Evolutionary conservation across 345 rosid genomes (phyloP), one percentile per base, ranked within the genome.

Genomic region (Hypericum androsaemum): DNA sequence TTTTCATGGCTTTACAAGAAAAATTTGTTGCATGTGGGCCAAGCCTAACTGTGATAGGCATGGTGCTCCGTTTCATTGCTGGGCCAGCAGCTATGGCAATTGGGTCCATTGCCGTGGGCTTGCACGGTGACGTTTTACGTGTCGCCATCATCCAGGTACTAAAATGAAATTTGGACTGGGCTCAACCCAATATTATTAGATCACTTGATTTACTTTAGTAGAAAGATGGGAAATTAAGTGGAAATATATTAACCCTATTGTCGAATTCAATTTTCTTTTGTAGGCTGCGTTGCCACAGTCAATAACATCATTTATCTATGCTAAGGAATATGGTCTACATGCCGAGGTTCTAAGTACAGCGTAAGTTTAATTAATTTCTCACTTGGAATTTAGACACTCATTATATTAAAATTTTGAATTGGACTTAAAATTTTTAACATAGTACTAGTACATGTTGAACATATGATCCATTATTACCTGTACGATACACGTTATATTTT

Each of bases 221-320:
- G 32, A 22, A 22, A 22, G 1, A n/a, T n/a, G n/a, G 32, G 4
- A 22, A 22, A 22, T 1, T 22, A 22, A 22, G 4, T 22, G 32
- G 32, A 61, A 32, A 36, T 12, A 13, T 7, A 7, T 49, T 37
- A 16, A 10, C 15, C 41, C 3, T 43, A 6, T 15, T 10, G 0
- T 7, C 7, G 14, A 1, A 43, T 43, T 6, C 47, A 43, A 10
- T 10, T n/a, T 6, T 22, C 12, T 43, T 45, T 54, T 64, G 39
- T 74, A 81, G 95, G 95, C 87, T 41, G 95, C 95, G 22, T 28
- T 85, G 43, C 95, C 95, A 39, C 89, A 82, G 12, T 72, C 95
- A 16, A 86, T 86, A 44, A 80, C 85, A 2, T 78, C 89, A 2
- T 82, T 86, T 72, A 71, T 86, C 52, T 82, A 60, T 52, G 95